Base-by-base conservation (phyloP, 768 basidiomycete species). In the Suillus luteus region DNA sequence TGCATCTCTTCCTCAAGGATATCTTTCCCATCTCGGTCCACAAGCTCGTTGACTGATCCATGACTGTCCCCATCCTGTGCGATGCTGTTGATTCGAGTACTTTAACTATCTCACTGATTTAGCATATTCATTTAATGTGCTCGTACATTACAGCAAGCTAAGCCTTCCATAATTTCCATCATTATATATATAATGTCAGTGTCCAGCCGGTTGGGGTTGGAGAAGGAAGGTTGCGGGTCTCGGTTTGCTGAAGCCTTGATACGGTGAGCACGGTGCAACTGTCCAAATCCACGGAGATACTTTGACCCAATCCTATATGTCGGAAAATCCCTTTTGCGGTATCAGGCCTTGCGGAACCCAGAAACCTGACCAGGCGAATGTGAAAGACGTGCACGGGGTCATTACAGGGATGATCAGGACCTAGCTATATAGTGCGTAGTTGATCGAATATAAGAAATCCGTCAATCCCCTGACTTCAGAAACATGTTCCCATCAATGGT, bases 81-180 rank as follows among this genome's bases (percentile, higher is more conserved):
- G 9, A 37, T 37, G 35, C 9, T 24, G 22, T 27, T 41, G 57
- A 58, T 37, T 27, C 17, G 24, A 24, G 48, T 49, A 40, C 5
- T 40, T n/a, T 27, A 58, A 24, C 38, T 58, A 41, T 58, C 41
- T 41, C 27, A 27, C 57, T 58, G 57, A 58, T 58, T 19, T 6
- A 11, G 27, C 12, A 41, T 11, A 74, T 52, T 73, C 73, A 9
- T 62, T 80, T 61, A 79, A 79, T 35, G 3, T 54, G 31, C 31
- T 31, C 57, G 17, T 58, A 58, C 40, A 58, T 41, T 58, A 58
- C 17, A 58, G 40, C 38, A 58, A 58, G 38, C 27, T 58, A 58
- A 58, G 5, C 22, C 22, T 40, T 57, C 15, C 22, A 35, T 55
- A 15, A 17, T 17, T 52, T 33, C 51, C 5, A 52, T 33, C 19